Conservation (phyloP, 2,329 filamentous ascomycete genomes). For the Pyrenochaeta sp. region DNA sequence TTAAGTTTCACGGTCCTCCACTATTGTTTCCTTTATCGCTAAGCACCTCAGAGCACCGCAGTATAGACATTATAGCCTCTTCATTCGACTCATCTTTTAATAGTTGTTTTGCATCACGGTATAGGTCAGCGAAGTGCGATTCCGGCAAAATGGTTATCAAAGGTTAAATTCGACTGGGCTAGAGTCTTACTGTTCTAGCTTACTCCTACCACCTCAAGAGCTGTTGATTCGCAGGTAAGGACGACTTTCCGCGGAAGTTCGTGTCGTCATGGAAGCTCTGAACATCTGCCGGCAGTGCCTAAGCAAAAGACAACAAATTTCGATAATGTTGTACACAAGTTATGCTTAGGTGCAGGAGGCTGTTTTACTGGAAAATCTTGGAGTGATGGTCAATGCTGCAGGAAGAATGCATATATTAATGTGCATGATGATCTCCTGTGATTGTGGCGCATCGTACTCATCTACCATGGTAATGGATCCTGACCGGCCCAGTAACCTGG, state of each 20-base stretch:
- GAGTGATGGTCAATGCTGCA: conserved; percentile 35
- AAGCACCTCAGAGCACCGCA: neutral
- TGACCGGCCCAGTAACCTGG: conserved; percentile 20
- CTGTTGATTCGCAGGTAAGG: neutral
- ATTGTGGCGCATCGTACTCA: conserved; percentile 13
- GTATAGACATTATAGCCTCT: neutral
- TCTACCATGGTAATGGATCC: conserved; percentile 12
- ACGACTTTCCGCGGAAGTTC: neutral
- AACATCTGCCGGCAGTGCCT: neutral
- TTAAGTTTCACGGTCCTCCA: no score
- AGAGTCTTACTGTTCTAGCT: neutral
- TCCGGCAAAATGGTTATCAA: neutral
- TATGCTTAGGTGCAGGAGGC: neutral
- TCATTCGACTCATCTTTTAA: neutral
- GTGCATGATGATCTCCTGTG: conserved; percentile 15
- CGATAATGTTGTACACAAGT: no score
- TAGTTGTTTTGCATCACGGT: neutral
- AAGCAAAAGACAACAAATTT: neutral
- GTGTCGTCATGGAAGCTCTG: neutral
- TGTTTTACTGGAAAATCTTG: neutral
- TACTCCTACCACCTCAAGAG: neutral
- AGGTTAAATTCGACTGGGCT: neutral
- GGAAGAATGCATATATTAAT: conserved; percentile 7
- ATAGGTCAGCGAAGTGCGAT: neutral
- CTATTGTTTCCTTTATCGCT: no score